A percentile compares a stretch with the other conserved stretches of the same genome.
Evolutionary conservation across 768 basidiomycete species (phyloP).

Genomic region (Phanerochaete carnosa): DNA sequence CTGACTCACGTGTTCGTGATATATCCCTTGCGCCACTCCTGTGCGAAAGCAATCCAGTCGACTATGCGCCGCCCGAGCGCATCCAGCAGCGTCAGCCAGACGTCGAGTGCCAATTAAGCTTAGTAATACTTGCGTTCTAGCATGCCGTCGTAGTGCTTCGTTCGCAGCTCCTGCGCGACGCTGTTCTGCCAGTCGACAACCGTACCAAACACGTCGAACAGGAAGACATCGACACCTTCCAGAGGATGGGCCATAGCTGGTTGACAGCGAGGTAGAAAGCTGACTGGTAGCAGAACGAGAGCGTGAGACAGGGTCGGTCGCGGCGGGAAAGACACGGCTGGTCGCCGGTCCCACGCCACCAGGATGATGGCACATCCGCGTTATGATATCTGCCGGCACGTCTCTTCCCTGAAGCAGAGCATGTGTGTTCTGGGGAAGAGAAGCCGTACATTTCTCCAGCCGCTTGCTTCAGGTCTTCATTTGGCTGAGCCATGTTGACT

Average conservation of each 20-base stretch:
- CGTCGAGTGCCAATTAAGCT: not conserved
- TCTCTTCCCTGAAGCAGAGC: too few relatives aligned
- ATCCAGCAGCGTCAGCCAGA: not conserved
- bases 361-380: too few relatives aligned
- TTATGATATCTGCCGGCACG: too few relatives aligned
- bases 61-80: not conserved
- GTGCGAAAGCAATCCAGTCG: conserved; percentile 48
- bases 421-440: too few relatives aligned
- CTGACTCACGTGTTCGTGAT: conserved; percentile 39
- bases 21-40: conserved; percentile 57
- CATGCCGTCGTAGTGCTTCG: not conserved
- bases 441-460: too few relatives aligned
- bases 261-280: too few relatives aligned
- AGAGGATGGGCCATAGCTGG: not conserved
- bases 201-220: conserved; percentile 30
- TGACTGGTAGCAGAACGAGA: too few relatives aligned
- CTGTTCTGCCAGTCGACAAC: conserved; percentile 30
- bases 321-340: too few relatives aligned
- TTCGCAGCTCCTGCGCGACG: conserved; percentile 14
- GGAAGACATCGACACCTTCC: conserved; percentile 20
- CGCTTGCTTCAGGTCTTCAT: too few relatives aligned
- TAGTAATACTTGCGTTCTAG: not conserved
- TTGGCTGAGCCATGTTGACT: too few relatives aligned
- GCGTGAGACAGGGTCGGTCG: too few relatives aligned
- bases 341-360: too few relatives aligned